Evolutionary conservation across 1,284 basidiomycete genomes (phyloP).

Genomic region (Ganoderma lucidum): DNA sequence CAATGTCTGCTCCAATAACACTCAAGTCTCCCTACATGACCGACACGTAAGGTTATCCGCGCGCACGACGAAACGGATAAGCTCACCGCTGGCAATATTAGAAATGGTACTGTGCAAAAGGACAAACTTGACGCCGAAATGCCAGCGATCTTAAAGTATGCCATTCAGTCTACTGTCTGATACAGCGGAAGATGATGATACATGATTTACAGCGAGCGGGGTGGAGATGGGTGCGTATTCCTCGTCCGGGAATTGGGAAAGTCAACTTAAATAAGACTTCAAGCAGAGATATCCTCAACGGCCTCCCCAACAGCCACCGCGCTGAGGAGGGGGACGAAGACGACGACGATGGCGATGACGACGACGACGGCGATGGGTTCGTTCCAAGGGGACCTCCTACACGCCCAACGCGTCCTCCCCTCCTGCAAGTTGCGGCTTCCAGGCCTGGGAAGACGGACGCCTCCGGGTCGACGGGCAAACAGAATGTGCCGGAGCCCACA

Average conservation of each 20-base stretch:
- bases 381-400: not conserved
- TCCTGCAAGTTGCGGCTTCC: not conserved
- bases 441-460: not conserved
- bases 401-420: not conserved
- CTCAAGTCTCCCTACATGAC: not conserved
- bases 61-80: not conserved
- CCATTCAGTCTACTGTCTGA: not conserved
- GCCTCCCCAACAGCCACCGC: not conserved
- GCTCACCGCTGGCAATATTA: not conserved
- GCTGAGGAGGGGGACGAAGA: not conserved
- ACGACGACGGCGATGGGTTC: not conserved
- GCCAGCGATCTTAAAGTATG: not conserved
- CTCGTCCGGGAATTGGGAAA: not conserved
- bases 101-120: not conserved
- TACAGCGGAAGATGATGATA: not conserved
- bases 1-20: not conserved
- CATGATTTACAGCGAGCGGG: not conserved
- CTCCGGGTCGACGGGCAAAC: too few species aligned
- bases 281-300: not conserved
- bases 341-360: not conserved
- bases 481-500: not conserved
- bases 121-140: not conserved
- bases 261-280: not conserved
- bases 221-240: not conserved
- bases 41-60: not conserved